Evolutionary conservation across 169 alveolate species (phyloP), one percentile per base, ranked within the genome.

Genomic region (Cyclospora cayetanensis): DNA sequence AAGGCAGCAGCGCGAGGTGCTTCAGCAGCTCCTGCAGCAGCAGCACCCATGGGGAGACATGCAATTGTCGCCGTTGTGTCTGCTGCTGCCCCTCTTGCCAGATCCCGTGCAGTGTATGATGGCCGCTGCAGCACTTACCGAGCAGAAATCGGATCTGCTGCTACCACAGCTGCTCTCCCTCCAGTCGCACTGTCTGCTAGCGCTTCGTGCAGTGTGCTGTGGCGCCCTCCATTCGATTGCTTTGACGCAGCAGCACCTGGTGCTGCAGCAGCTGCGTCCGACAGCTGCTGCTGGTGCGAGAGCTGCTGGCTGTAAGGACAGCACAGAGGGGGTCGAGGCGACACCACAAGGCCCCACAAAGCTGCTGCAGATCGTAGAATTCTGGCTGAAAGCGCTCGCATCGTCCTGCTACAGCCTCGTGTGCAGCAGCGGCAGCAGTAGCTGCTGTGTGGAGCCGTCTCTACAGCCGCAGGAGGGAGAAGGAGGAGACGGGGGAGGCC

Each of bases 141-240:
- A 22, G 55, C 43, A 35, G 60, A 4, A 12, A 7, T 35, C 55
- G 7, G 52, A 35, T 34, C 27, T 72, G 37, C 34, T 72, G 83
- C 60, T 72, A 55, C 83, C 55, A 55, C 83, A 35, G 83, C 60
- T 72, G 83, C 83, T 72, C 60, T 72, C 31, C 15, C 83, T 72
- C 22, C 83, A 35, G 83, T 4, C 55, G 7, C 83, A 35, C 15
- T 72, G 15, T 4, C 53, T 34, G 35, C 55, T 72, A 22, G 34
- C 37, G 15, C 55, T 34, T 7, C 55, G 55, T 20, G 83, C 83
- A 20, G 31, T 72, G 34, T 72, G 60, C 55, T 72, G 83, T 34
- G 80, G 29, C n/a, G 80, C 80, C 2, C 50, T 35, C 0, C 42
- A 1, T 15, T 35, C 50, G 2, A 35, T 60, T 22, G 74, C 74